Evolutionary conservation across 257 asterid genomes (phyloP), one percentile per base, ranked within the genome.

Genomic region (Plantago major): DNA sequence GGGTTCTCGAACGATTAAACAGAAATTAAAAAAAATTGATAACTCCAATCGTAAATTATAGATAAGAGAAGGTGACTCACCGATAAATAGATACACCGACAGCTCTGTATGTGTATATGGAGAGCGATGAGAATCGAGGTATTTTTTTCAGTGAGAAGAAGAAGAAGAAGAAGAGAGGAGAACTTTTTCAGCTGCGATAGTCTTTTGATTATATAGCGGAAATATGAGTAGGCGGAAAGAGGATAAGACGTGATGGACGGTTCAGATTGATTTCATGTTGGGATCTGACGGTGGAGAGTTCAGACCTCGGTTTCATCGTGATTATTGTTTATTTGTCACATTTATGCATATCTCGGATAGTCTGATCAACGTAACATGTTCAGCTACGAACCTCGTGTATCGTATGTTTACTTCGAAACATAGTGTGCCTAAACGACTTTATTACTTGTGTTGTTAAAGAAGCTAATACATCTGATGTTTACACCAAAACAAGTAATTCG

Each of bases 241-340:
- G 76, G 88, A 82, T 84, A 74, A 80, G 79, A 67, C 75, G 13
- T 17, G 55, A 69, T 76, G 63, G 52, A 70, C 80, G 70, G 66
- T 53, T 42, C 46, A 19, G 50, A 64, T 5, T 66, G 59, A 66
- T 14, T 42, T 5, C 19, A 38, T 48, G 64, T 70, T 68, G 22
- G 65, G 76, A 71, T 82, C 83, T 22, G 38, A 65, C 76, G 80
- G 78, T 44, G 63, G 53, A 28, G 18, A 61, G 42, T 12, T 30
- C 7, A 33, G 66, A 64, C 69, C 77, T 75, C 67, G 81, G 66
- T 74, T 77, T 75, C 60, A 53, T 58, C 82, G 68, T 61, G 72
- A 42, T 22, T 22, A 2, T 22, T 22, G 26, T 22, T 22, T 22
- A 22, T n/a, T n/a, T n/a, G n/a, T n/a, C n/a, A n/a, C n/a, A 22